These are phyloP conservation scores for Globisporangium camurandrum DNA, from an alignment of 352 stramenopile genomes.

Conservation along the genomic window DNA sequence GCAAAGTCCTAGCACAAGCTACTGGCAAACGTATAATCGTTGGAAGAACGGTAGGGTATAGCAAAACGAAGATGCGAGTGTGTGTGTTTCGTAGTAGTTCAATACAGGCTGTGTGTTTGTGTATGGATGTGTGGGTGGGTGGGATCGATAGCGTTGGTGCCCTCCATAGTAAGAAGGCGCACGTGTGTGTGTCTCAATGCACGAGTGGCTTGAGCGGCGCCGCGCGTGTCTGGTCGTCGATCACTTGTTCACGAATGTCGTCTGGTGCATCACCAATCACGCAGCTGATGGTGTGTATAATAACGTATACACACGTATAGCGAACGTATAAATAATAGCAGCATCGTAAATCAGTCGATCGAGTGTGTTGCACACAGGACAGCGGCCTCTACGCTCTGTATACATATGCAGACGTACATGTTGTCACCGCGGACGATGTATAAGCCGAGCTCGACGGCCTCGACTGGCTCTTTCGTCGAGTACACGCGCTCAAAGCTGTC, in stretches of 20 bases:
- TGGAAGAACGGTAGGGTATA: no score
- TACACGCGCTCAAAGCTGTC: conserved; percentile 93
- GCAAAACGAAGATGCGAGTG: no score
- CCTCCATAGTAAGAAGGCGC: no score
- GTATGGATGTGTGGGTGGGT: no score
- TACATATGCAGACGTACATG: conserved; percentile 59
- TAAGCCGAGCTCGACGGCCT: conserved; percentile 86
- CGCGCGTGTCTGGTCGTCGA: conserved; percentile 83
- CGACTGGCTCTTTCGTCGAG: conserved; percentile 84
- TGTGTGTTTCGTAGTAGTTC: no score
- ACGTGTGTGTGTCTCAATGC: conserved; percentile 82
- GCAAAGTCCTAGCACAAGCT: no score
- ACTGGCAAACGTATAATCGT: no score
- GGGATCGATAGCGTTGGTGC: no score
- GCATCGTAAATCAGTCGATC: background rate
- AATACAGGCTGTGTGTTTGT: no score
- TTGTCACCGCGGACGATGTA: conserved; percentile 94
- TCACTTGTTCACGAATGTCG: conserved; percentile 84
- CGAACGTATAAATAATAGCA: background rate
- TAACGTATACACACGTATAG: background rate
- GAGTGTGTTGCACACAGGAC: no score
- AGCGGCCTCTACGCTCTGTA: no score
- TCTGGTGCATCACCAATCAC: conserved; percentile 84
- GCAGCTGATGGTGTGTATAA: conserved; percentile 26
- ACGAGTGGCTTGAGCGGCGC: conserved; percentile 87